phyloP scores from a whole-genome alignment of 768 basidiomycete genomes.

The Coprinellus aureogranulatus region DNA sequence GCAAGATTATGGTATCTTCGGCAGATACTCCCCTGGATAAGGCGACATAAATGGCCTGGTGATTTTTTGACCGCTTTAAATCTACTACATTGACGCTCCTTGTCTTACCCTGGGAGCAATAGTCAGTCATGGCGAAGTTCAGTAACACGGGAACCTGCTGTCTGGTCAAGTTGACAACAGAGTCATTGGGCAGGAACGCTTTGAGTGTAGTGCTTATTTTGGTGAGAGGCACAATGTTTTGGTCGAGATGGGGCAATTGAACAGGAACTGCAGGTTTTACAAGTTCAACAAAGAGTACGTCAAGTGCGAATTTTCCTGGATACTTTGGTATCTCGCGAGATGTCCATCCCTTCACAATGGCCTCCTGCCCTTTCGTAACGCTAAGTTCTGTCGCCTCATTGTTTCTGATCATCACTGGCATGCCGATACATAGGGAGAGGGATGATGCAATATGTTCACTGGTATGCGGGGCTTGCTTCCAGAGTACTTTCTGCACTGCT shows the following conservation, averaged over 20 bases:
- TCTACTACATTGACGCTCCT: neutral
- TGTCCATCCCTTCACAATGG: neutral
- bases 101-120: constrained; percentile 29
- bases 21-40: neutral
- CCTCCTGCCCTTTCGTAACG: constrained; percentile 19
- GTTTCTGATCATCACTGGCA: constrained; percentile 32
- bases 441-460: constrained; percentile 24
- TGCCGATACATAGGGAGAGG: constrained; percentile 27
- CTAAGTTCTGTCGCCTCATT: constrained; percentile 31
- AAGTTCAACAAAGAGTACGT: neutral
- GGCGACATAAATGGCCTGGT: neutral
- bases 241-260: neutral
- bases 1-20: neutral
- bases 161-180: neutral
- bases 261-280: neutral
- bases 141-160: constrained; percentile 12
- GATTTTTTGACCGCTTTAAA: neutral
- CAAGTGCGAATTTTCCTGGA: neutral
- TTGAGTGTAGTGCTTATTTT: neutral
- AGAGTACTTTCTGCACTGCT: neutral
- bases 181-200: neutral
- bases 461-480: constrained; percentile 7
- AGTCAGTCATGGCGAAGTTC: constrained; percentile 34
- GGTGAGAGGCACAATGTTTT: neutral
- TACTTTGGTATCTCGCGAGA: neutral